These are phyloP conservation scores for Earliella scabrosa DNA, from an alignment of 1,284 basidiomycete genomes.

Conservation along the genomic window DNA sequence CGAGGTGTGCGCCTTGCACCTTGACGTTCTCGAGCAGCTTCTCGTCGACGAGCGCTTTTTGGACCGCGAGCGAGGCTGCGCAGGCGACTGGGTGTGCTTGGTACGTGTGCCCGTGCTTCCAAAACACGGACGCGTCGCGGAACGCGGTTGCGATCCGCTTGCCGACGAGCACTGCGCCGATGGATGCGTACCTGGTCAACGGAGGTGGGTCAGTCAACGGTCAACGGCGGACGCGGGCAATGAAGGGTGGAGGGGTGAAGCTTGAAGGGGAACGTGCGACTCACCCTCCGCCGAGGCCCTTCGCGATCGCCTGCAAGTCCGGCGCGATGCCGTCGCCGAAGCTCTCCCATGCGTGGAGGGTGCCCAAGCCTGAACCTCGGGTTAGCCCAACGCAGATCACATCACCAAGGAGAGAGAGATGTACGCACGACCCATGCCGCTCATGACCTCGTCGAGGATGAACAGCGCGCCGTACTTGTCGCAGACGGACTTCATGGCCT, in stretches of 20 bases:
- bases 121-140: constrained; percentile 64
- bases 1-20: constrained; percentile 65
- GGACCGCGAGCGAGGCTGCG: constrained; percentile 80
- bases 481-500: constrained; percentile 86
- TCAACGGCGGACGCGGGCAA: no score
- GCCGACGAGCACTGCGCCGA: constrained; percentile 81
- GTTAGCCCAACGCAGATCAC: background rate
- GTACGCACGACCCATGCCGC: constrained; percentile 80
- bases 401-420: background rate
- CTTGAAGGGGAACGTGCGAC: constrained; percentile 32
- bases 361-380: constrained; percentile 68
- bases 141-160: constrained; percentile 73
- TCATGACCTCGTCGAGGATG: constrained; percentile 87
- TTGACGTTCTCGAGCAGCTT: constrained; percentile 71
- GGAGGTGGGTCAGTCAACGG: no score
- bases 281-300: constrained; percentile 86
- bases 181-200: constrained; percentile 79
- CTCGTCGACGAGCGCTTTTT: constrained; percentile 70
- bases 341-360: constrained; percentile 84
- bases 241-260: no score
- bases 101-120: constrained; percentile 88
- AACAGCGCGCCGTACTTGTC: constrained; percentile 86
- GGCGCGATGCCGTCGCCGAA: constrained; percentile 77
- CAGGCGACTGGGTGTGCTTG: constrained; percentile 76
- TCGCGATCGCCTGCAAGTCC: constrained; percentile 85